Evolutionary conservation across 768 basidiomycete genomes (phyloP).

Genomic region (Fistulinella prunicolor): DNA sequence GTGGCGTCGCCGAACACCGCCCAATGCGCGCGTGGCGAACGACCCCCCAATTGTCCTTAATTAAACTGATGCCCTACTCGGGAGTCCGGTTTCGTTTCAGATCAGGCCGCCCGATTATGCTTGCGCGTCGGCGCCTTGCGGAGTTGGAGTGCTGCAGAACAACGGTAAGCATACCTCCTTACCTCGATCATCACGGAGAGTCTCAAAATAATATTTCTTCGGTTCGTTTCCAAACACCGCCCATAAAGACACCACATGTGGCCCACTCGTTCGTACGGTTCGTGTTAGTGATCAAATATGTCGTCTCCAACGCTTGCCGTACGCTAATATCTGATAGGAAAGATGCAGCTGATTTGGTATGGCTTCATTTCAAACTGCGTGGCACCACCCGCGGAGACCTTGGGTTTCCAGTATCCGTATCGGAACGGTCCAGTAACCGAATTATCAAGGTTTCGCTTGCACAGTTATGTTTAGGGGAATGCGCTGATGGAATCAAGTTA

Average conservation of each 20-base stretch:
- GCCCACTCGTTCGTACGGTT: background rate
- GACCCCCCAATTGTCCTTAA: background rate
- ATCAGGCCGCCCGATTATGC: background rate
- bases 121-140: conserved; percentile 1
- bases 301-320: conserved; percentile 7
- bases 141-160: background rate
- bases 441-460: conserved; percentile 1
- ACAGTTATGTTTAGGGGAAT: background rate
- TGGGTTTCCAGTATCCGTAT: background rate
- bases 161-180: background rate
- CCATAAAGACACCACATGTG: background rate
- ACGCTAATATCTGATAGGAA: background rate
- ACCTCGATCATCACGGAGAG: background rate
- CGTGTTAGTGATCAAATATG: conserved; percentile 3
- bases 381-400: conserved; percentile 13
- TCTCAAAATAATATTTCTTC: conserved; percentile 1
- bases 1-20: background rate
- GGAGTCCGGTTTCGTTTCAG: conserved; percentile 10
- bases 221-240: conserved; percentile 12
- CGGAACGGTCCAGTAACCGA: background rate
- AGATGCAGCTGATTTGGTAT: background rate
- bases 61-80: background rate
- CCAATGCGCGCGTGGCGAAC: background rate
- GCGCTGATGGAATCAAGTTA: background rate
- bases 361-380: conserved; percentile 6